Percentiles rank a stretch among this genome's conserved stretches.
These are phyloP conservation scores for Ramalina intermedia DNA, from an alignment of 495 filamentous ascomycete genomes.

Conservation along the genomic window DNA sequence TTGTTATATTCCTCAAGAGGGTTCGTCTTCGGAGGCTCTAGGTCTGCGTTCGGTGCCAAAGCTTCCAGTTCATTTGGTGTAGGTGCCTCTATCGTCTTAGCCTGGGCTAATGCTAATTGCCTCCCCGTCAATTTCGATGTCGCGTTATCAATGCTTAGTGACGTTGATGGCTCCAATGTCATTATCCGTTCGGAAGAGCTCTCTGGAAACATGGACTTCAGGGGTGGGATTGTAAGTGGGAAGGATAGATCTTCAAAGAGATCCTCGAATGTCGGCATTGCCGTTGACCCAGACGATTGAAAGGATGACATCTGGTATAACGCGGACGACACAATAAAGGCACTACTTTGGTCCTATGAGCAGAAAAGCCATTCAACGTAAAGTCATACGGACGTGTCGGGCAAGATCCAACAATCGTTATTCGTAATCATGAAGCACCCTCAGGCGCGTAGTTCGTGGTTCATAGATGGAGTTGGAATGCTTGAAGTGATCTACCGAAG, in stretches of 20 bases:
- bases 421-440: no score
- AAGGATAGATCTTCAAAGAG: conserved; percentile 30
- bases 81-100: conserved; percentile 14
- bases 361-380: no score
- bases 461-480: no score
- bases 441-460: no score
- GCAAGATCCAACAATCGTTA: no score
- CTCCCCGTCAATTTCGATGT: conserved; percentile 21
- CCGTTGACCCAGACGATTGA: neutral
- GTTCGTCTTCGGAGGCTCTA: conserved; percentile 24
- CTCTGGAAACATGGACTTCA: conserved; percentile 26
- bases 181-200: conserved; percentile 29
- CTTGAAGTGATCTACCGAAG: no score
- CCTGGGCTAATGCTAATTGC: conserved; percentile 18
- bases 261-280: conserved; percentile 12
- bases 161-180: conserved; percentile 34
- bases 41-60: conserved; percentile 13
- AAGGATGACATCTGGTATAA: neutral
- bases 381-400: no score
- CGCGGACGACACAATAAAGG: no score
- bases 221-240: conserved; percentile 34
- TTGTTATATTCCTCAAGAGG: conserved; percentile 20
- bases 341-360: no score
- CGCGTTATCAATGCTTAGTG: conserved; percentile 21
- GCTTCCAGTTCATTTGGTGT: conserved; percentile 5